Evolutionary conservation across 2,329 filamentous ascomycete genomes (phyloP).

Genomic region (Colletotrichum salicis): DNA sequence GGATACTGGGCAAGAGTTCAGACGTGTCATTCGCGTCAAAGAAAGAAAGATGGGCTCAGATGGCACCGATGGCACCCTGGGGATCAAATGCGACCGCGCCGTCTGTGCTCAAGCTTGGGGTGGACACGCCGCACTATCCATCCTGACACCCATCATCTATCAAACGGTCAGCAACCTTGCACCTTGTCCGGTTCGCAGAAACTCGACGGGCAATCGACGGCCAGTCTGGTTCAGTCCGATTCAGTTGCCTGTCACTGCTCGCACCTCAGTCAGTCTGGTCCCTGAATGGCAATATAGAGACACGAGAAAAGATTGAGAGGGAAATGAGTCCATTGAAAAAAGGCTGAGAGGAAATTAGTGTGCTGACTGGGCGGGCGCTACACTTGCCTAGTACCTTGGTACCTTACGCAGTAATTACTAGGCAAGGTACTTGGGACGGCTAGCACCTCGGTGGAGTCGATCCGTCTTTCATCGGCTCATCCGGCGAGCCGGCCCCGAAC

Average conservation of each 20-base stretch:
- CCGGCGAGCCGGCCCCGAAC: neutral
- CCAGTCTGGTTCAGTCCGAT: neutral
- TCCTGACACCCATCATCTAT: too few species aligned
- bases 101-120: constrained; percentile 1
- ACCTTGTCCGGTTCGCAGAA: neutral
- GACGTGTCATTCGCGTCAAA: constrained; percentile 3
- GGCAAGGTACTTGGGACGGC: neutral
- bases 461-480: neutral
- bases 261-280: too few species aligned
- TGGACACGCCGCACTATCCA: too few species aligned
- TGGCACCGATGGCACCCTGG: neutral
- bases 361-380: constrained; percentile 1
- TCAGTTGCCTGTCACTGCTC: neutral
- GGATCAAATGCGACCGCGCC: neutral
- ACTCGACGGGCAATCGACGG: neutral
- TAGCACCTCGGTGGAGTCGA: neutral
- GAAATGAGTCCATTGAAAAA: constrained; percentile 2
- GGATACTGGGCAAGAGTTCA: neutral
- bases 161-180: neutral
- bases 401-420: too few species aligned
- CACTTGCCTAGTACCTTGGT: neutral
- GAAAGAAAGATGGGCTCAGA: constrained; percentile 2
- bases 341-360: neutral
- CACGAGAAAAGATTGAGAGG: too few species aligned
- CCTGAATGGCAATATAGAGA: too few species aligned